Base-by-base conservation (phyloP, 2,329 filamentous ascomycete species). In the Phialemonium atrogriseum region DNA sequence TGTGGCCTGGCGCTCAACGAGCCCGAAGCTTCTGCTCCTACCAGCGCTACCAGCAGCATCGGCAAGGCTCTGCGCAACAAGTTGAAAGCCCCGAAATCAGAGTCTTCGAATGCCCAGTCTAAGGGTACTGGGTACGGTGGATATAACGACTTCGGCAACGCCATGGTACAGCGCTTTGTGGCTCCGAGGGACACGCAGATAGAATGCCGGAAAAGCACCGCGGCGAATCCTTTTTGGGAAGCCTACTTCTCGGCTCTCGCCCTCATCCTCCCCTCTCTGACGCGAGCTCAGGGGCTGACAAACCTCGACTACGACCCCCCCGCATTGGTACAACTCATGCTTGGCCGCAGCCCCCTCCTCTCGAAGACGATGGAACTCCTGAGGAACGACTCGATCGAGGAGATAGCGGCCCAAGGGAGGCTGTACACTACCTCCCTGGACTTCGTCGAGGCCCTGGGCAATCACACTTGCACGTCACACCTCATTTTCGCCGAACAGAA, bases 41-140 rank as follows among this genome's bases (percentile, higher is more conserved):
- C n/a, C n/a, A n/a, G n/a, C n/a, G n/a, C n/a, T n/a, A n/a, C n/a
- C 1, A 15, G 10, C 27, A 10, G 21, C 18, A 12, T 13, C 21
- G 3, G 16, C 13, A 12, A 20, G 27, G 8, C 10, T 28, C 15
- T n/a, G 10, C 21, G 14, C 12, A 32, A 28, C 3, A 34, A 40
- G 39, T 45, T 75, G n/a, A 68, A 60, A 36, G 55, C 65, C 0
- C 40, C 80, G 13, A 72, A 75, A 48, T 69, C 62, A 2, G 77
- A 76, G 49, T 9, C 22, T 5, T 5, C 27, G 17, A 20, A 13
- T 11, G 17, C 27, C 14, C 41, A 45, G 5, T 34, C 41, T 2
- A 43, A 41, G 32, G 45, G 45, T 8, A 43, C 37, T 5, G 45
- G 45, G 5, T 47, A 47, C 21, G 43, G 34, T 1, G 10, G 25